A percentile compares a stretch with the other conserved stretches of the same genome.
These are phyloP conservation scores for Candida neerlandica DNA, from an alignment of 1,139 yeast genomes.

Conservation along the genomic window DNA sequence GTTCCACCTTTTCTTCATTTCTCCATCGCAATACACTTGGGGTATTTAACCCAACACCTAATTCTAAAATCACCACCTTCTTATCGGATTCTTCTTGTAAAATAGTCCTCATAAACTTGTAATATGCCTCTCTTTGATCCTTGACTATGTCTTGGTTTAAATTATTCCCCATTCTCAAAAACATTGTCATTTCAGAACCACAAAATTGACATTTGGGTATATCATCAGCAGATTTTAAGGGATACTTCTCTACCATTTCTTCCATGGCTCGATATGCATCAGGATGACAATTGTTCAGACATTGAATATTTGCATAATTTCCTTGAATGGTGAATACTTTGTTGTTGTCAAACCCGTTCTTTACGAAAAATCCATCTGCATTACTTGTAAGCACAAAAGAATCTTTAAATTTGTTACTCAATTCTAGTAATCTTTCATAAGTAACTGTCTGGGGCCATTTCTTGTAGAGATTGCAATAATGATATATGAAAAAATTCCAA, in stretches of 20 bases:
- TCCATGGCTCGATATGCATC: slow-evolving; percentile 11
- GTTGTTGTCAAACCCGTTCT: slow-evolving; percentile 12
- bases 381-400: slow-evolving; percentile 15
- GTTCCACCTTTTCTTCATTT: slow-evolving; percentile 9
- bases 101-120: neutral
- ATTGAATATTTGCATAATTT: slow-evolving; percentile 10
- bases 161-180: slow-evolving; percentile 10
- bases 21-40: slow-evolving; percentile 13
- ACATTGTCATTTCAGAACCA: slow-evolving; percentile 12
- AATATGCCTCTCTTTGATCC: slow-evolving; percentile 1
- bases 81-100: neutral
- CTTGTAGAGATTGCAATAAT: slow-evolving; percentile 8
- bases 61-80: slow-evolving; percentile 10
- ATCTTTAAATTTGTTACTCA: slow-evolving; percentile 1
- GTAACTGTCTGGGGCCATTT: slow-evolving; percentile 11
- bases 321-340: slow-evolving; percentile 14
- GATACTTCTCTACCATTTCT: slow-evolving; percentile 8
- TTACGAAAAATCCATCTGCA: slow-evolving; percentile 16
- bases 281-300: slow-evolving; percentile 9
- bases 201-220: slow-evolving; percentile 12
- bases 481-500: slow-evolving; percentile 16
- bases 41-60: slow-evolving; percentile 13
- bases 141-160: slow-evolving; percentile 8
- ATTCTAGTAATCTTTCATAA: slow-evolving; percentile 9
- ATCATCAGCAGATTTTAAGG: slow-evolving; percentile 3